A percentile compares a stretch with the other conserved stretches of the same genome.
Evolutionary conservation across 192 early-diverging fungal species (phyloP).

Genomic region (Rhizophagus prolifer): DNA sequence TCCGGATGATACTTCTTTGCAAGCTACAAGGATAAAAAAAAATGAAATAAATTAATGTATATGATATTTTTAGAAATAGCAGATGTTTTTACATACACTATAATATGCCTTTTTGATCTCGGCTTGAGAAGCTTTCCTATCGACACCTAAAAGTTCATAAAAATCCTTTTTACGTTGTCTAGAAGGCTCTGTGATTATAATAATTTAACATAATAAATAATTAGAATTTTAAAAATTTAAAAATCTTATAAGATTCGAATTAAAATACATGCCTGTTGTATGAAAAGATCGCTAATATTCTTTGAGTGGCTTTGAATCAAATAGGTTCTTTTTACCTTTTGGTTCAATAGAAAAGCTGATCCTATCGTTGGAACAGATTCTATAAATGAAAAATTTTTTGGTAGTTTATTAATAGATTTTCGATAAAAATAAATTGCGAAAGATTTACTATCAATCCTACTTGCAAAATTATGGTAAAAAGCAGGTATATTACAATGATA

Average conservation of each 20-base stretch:
- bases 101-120: slow-evolving; percentile 99
- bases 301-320: neutral
- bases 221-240: neutral
- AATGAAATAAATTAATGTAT: slow-evolving; percentile 23
- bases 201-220: neutral
- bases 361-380: neutral
- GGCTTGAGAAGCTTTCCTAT: slow-evolving; percentile 68
- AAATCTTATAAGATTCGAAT: neutral
- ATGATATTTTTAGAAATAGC: slow-evolving; percentile 1
- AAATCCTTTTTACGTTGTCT: slow-evolving; percentile 62
- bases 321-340: neutral
- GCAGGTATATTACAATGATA: neutral
- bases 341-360: neutral
- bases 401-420: neutral
- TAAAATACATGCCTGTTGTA: slow-evolving; percentile 1
- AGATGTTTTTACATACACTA: slow-evolving; percentile 48
- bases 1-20: slow-evolving; percentile 98
- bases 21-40: slow-evolving; percentile 48
- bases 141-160: slow-evolving; percentile 85
- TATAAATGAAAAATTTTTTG: neutral
- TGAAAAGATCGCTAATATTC: slow-evolving; percentile 22
- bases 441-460: neutral
- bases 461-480: neutral
- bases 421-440: neutral
- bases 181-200: neutral